Evolutionary conservation across 2,329 filamentous ascomycete genomes (phyloP).

Genomic region (Sporothrix euskadiensis): DNA sequence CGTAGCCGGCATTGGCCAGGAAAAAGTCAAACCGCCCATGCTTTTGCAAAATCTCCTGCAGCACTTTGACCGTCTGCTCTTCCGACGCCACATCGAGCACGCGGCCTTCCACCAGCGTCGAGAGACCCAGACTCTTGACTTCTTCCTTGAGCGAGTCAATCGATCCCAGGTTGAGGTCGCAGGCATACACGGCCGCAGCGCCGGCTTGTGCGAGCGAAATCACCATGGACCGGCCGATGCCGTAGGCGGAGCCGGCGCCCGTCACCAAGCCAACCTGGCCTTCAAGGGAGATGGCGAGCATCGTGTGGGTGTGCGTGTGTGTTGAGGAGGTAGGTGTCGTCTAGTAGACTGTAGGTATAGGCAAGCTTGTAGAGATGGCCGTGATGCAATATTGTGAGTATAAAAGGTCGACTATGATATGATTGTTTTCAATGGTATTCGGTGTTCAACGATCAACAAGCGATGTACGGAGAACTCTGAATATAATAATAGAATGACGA

Average conservation of each 20-base stretch:
- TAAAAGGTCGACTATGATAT: not conserved
- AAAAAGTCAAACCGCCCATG: not conserved
- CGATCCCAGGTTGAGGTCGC: not conserved
- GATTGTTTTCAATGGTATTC: not conserved
- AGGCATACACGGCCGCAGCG: not conserved
- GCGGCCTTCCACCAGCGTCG: not conserved
- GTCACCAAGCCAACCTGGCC: not conserved
- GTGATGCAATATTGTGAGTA: too few relatives aligned
- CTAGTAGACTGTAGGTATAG: not conserved
- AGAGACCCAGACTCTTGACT: not conserved
- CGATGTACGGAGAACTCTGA: not conserved
- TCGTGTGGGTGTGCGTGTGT: not conserved
- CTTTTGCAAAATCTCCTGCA: not conserved
- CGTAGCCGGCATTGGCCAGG: not conserved
- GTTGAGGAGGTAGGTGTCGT: not conserved
- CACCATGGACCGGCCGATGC: slow-evolving; percentile 9
- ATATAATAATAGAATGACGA: not conserved
- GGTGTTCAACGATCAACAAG: not conserved
- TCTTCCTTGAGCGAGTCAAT: not conserved
- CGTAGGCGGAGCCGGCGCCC: not conserved
- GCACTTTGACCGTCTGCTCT: not conserved
- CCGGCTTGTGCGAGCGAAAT: not conserved
- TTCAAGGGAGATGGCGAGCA: not conserved
- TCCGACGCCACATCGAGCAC: not conserved
- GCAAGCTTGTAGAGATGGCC: too few relatives aligned